A percentile compares a stretch with the other conserved stretches of the same genome.
Evolutionary conservation across 306 rosid species (phyloP).

Genomic region (Lathyrus sativus): DNA sequence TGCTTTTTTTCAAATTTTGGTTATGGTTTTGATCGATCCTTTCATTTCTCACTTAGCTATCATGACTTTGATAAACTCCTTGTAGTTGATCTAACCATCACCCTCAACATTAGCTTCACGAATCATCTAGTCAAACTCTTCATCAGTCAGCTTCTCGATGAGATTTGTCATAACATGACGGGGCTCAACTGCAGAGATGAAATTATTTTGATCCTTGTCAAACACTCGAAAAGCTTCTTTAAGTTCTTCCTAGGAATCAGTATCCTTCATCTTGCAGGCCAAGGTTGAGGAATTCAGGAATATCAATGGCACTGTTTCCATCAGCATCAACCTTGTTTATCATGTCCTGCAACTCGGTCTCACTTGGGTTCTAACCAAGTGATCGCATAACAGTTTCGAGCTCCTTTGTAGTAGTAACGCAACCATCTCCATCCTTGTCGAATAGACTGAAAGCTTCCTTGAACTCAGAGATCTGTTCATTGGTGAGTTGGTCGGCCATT

Average conservation of each 20-base stretch:
- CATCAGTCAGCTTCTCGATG: slow-evolving; percentile 84
- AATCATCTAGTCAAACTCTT: slow-evolving; percentile 80
- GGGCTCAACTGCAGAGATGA: slow-evolving; percentile 87
- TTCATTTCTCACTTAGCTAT: slow-evolving; percentile 92
- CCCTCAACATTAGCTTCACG: slow-evolving; percentile 87
- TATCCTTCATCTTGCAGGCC: slow-evolving; percentile 86
- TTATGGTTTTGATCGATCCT: slow-evolving; percentile 44
- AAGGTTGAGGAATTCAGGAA: slow-evolving; percentile 78
- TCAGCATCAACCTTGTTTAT: slow-evolving; percentile 86
- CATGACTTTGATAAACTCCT: slow-evolving; percentile 85
- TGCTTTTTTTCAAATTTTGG: slow-evolving; percentile 48
- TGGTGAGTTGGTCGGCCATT: too few species aligned
- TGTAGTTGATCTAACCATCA: slow-evolving; percentile 78
- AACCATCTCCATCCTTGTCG: too few species aligned
- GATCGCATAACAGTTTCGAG: slow-evolving; percentile 84
- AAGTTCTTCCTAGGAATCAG: slow-evolving; percentile 81
- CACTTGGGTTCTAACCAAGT: slow-evolving; percentile 82
- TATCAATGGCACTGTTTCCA: slow-evolving; percentile 76
- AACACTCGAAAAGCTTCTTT: slow-evolving; percentile 85
- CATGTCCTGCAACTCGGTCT: slow-evolving; percentile 83
- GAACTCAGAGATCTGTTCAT: too few species aligned
- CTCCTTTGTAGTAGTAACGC: slow-evolving; percentile 80
- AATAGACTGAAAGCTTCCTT: too few species aligned
- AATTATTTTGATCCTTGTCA: slow-evolving; percentile 83
- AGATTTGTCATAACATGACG: slow-evolving; percentile 87